Conservation (phyloP, 169 alveolate genomes). For the Eimeria zaria region DNA sequence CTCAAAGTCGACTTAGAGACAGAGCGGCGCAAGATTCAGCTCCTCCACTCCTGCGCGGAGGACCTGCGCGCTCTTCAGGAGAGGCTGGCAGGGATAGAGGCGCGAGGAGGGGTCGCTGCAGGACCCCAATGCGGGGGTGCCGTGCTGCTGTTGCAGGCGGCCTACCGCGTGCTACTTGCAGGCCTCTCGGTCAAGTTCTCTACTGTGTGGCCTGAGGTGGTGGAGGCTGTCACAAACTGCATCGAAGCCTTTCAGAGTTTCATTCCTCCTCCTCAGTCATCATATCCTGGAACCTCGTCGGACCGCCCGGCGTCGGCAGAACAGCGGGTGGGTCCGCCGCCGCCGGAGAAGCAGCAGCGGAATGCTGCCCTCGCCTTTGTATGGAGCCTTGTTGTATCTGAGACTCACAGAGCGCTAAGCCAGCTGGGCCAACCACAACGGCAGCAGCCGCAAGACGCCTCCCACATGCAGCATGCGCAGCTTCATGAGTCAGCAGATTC, state of each 20-base stretch:
- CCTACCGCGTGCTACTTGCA: slow-evolving; percentile 72
- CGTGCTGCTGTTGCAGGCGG: slow-evolving; percentile 36
- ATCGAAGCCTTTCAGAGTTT: slow-evolving; percentile 21
- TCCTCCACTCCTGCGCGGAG: slow-evolving; percentile 37
- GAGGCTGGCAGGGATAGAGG: not conserved
- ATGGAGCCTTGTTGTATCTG: slow-evolving; percentile 52
- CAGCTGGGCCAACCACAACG: slow-evolving; percentile 8
- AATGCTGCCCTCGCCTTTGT: slow-evolving; percentile 38
- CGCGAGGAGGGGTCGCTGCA: not conserved
- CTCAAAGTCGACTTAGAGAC: slow-evolving; percentile 50
- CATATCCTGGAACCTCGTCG: not conserved
- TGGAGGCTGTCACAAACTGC: not conserved
- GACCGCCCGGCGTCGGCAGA: not conserved
- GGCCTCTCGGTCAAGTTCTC: slow-evolving; percentile 73
- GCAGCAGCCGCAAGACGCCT: not conserved
- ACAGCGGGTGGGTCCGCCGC: not conserved
- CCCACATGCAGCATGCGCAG: not conserved
- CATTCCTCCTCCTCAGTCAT: not conserved
- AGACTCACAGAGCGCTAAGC: slow-evolving; percentile 48
- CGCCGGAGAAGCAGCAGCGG: slow-evolving; percentile 25
- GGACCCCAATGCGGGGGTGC: slow-evolving; percentile 24
- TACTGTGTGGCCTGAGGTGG: slow-evolving; percentile 63
- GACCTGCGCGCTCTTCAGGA: slow-evolving; percentile 36
- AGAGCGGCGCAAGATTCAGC: slow-evolving; percentile 20
- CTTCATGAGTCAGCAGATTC: not conserved